Conservation (phyloP, 2,329 filamentous ascomycete genomes). For the Ophiostoma sp. region DNA sequence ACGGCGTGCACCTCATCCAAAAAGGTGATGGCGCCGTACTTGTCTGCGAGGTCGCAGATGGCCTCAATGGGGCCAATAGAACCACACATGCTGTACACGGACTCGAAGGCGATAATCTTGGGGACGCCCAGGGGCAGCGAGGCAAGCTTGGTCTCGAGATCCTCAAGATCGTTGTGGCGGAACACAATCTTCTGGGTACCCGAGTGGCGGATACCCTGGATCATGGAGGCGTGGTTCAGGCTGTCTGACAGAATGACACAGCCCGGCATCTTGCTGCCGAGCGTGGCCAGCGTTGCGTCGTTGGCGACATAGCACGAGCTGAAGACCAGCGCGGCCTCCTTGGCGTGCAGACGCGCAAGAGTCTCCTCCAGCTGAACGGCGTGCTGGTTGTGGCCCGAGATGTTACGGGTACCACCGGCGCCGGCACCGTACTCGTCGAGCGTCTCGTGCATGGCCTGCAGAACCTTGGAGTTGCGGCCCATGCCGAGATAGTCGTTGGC, state of each 20-base stretch:
- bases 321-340: conserved; percentile 90
- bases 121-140: conserved; percentile 77
- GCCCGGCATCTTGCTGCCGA: conserved; percentile 94
- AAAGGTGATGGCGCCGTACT: conserved; percentile 96
- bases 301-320: conserved; percentile 98
- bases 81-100: conserved; percentile 98
- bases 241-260: conserved; percentile 98
- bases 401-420: conserved; percentile 92
- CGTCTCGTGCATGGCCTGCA: conserved; percentile 90
- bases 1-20: conserved; percentile 98
- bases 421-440: conserved; percentile 92
- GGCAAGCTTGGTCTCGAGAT: conserved; percentile 87
- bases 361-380: conserved; percentile 78
- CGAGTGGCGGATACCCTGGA: conserved; percentile 96
- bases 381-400: conserved; percentile 95
- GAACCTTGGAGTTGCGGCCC: conserved; percentile 82
- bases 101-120: conserved; percentile 98
- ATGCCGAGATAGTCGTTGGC: conserved; percentile 99
- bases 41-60: conserved; percentile 93
- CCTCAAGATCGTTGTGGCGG: conserved; percentile 94
- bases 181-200: conserved; percentile 97
- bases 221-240: conserved; percentile 98
- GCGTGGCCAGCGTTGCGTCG: conserved; percentile 88
- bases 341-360: conserved; percentile 81
- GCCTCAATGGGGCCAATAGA: conserved; percentile 92